Base-by-base conservation (phyloP, 2,329 filamentous ascomycete species). In the Aureobasidium zeae region DNA sequence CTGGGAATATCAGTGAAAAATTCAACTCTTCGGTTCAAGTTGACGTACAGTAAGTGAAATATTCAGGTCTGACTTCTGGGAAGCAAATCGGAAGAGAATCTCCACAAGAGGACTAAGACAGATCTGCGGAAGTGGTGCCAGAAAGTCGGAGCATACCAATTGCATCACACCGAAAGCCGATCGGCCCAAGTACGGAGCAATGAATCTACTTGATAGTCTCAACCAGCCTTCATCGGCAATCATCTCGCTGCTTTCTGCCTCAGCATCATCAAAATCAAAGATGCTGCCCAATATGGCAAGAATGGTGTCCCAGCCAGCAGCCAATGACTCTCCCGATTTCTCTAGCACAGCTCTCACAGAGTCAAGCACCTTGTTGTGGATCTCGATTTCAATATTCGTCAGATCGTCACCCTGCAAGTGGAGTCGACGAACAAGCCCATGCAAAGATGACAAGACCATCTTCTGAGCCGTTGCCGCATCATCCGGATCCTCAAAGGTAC, bases 91-190 rank as follows among this genome's bases (percentile, higher is more conserved):
- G 56, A 86, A 86, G 16, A 98, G 74, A 9, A 88, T 86, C 64
- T 94, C 83, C 49, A 96, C 79, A 12, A 98, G 73, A 80, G 72
- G 61, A 82, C 85, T 66, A 75, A 95, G 37, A 70, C 75, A 59
- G 76, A 78, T 33, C 77, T 83, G 45, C 80, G 72, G 67, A n/a
- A 71, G 59, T 5, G 83, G 79, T 11, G 79, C 73, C 24, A 98
- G 66, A 56, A 98, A 98, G 61, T 98, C 91, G 0, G 91, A 95
- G 61, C 88, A 94, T 33, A 98, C 83, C 3, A 98, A 76, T 59
- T 96, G 86, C 10, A 94, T 69, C 2, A 88, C 94, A 51, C 78
- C 83, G 60, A 98, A 98, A 0, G 89, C 84, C 12, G 86, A 82
- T 49, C 87, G 77, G 39, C 94, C 83, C 16, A 96, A 73, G 51